Base-by-base conservation (phyloP, 1,284 basidiomycete species). In the Leccinum glutinopallens region DNA sequence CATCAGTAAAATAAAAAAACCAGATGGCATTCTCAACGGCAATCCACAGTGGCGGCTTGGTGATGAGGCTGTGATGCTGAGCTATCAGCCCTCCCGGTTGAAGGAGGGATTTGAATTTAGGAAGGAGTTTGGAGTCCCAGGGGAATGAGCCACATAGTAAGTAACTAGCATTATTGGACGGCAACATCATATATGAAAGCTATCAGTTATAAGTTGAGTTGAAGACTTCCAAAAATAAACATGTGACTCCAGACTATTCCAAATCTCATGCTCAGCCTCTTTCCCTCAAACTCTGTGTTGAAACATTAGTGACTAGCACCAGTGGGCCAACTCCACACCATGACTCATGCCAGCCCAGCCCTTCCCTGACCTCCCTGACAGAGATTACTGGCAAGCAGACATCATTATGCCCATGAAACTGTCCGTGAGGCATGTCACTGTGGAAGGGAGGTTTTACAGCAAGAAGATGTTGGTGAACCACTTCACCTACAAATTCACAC, bases 401-500 rank as follows among this genome's bases (percentile, higher is more conserved):
- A n/a, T n/a, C 17, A 9, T 5, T 10, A 58, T 39, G 66, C 61
- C 7, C 63, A 73, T 59, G 35, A 61, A 5, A 60, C 67, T 2
- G 19, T 72, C 10, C 49, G 33, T 2, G 25, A 65, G 9, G 7
- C 56, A 0, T 71, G 66, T 54, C 22, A 57, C 5, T 61, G 66
- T 25, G 67, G 65, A 7, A 0, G n/a, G 2, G 6, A 5, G 3
- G 0, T 68, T 1, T 61, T 70, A 51, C 37, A 37, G 6, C 63
- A 70, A 22, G 66, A 72, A 10, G 43, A n/a, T 0, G 62, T 62
- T 25, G 15, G 25, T 35, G 65, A 72, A 19, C 66, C 59, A 19
- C 57, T 66, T 19, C 37, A 37, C 5, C 1, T 70, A 3, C 49
- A 17, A 0, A 67, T 70, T 22, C 67, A 70, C 32, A 8, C 56